Base-by-base conservation (phyloP, 805 yeast genomes). In the Lipomyces spencermartinsiae region DNA sequence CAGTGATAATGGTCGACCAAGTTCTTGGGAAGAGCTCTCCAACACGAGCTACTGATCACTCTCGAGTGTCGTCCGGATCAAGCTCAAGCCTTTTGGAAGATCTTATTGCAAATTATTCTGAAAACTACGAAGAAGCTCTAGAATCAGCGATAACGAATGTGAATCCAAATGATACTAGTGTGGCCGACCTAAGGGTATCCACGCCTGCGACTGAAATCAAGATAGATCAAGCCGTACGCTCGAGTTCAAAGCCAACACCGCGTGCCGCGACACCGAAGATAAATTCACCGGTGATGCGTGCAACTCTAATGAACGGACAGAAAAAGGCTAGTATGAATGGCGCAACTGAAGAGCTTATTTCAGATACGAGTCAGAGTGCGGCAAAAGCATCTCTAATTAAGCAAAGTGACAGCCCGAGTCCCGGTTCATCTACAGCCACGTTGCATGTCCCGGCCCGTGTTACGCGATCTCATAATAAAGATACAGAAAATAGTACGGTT, bases 21-120 rank as follows among this genome's bases (percentile, higher is more conserved):
- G 43, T 22, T 16, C 63, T 29, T 31, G 37, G 29, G 16, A 53
- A 49, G 25, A 14, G 14, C 10, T 49, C 54, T 14, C 22, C 54
- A 9, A 14, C 43, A 37, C 43, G 14, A 37, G 14, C 14, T 37
- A 4, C 54, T 49, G 22, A 16, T 0, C 54, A 49, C 4, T 49
- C 54, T 14, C 34, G 8, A 53, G n/a, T 3, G 56, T 25, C 56
- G 9, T 35, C 59, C 33, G 25, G 25, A 34, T 31, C 49, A 43
- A 43, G 49, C 22, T 43, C 49, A 43, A 25, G 56, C 34, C 16
- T 16, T 22, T 31, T 34, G 53, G 66, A 58, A 12, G 51, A 58
- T 25, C 29, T 63, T 4, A 58, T 58, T 22, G 59, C 54, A 12
- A 58, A 49, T 29, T 59, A 58, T 43, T 25, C 61, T 31, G 59